phyloP scores from a whole-genome alignment of 2,329 filamentous ascomycete genomes.

The Colletotrichum somersetense region DNA sequence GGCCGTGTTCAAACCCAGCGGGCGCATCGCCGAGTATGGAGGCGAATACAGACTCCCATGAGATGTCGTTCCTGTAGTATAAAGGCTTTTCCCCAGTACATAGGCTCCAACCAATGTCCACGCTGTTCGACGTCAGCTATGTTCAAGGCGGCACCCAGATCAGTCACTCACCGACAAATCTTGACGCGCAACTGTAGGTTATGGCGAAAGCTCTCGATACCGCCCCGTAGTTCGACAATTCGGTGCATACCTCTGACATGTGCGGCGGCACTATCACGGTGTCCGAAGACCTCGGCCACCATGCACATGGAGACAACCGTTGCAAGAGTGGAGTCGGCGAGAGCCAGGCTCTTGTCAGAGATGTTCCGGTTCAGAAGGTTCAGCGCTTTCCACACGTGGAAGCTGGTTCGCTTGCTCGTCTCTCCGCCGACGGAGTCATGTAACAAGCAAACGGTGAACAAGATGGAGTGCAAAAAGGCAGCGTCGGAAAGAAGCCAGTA shows the following conservation, averaged over 20 bases:
- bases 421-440: conserved; percentile 21
- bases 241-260: conserved; percentile 37
- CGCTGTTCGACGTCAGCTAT: conserved; percentile 36
- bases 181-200: conserved; percentile 48
- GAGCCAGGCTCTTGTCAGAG: conserved; percentile 18
- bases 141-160: not conserved
- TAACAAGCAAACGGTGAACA: conserved; percentile 46
- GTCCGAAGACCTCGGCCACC: conserved; percentile 29
- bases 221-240: conserved; percentile 48
- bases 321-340: conserved; percentile 42
- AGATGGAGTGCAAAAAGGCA: conserved; percentile 45
- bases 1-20: not conserved
- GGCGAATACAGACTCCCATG: conserved; percentile 41
- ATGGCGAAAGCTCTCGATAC: conserved; percentile 43
- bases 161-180: conserved; percentile 46
- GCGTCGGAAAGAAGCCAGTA: conserved; percentile 48
- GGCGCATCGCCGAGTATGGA: conserved; percentile 31
- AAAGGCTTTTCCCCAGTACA: conserved; percentile 45
- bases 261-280: conserved; percentile 10
- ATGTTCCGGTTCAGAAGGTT: conserved; percentile 39
- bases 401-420: conserved; percentile 23
- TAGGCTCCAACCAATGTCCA: conserved; percentile 48
- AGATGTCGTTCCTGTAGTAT: conserved; percentile 39
- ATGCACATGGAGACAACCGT: conserved; percentile 32
- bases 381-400: conserved; percentile 26